Percentiles rank a stretch among this genome's conserved stretches.
Conservation (phyloP, 2,329 filamentous ascomycete genomes). For the Penicillium sp. region DNA sequence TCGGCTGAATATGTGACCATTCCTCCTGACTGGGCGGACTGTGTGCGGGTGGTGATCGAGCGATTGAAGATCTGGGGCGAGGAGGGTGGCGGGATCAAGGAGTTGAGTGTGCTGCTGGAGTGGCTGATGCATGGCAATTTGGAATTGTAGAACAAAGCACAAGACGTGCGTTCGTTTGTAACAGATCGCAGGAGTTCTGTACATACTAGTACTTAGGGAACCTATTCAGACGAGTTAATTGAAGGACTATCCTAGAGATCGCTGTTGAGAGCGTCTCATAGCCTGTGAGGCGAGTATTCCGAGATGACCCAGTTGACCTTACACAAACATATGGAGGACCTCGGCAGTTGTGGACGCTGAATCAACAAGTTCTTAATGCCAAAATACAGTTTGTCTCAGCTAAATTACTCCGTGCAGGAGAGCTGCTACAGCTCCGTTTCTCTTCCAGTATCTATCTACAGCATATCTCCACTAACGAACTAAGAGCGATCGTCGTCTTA, state of each 20-base stretch:
- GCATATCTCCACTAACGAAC: neutral
- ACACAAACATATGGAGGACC: neutral
- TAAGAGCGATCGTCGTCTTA: neutral
- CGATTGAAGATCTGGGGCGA: constrained; percentile 23
- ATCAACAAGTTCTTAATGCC: neutral
- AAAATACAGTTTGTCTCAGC: neutral
- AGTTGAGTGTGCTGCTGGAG: constrained; percentile 20
- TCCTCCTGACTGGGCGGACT: constrained; percentile 21
- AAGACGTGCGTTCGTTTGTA: neutral
- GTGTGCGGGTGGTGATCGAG: constrained; percentile 23
- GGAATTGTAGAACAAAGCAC: constrained; percentile 5
- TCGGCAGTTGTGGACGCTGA: neutral
- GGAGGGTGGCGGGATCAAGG: constrained; percentile 25
- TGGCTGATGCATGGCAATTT: constrained; percentile 24
- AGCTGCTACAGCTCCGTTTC: neutral
- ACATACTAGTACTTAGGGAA: neutral
- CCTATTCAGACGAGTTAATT: neutral
- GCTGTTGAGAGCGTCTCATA: neutral
- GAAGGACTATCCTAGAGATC: neutral
- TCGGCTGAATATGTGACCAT: constrained; percentile 22
- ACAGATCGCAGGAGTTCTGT: neutral
- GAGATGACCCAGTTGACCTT: neutral
- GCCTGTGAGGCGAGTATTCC: neutral
- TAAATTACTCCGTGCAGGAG: neutral
- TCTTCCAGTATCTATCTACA: neutral